phyloP scores from a whole-genome alignment of 257 asterid species.

The Solanum boliviense region DNA sequence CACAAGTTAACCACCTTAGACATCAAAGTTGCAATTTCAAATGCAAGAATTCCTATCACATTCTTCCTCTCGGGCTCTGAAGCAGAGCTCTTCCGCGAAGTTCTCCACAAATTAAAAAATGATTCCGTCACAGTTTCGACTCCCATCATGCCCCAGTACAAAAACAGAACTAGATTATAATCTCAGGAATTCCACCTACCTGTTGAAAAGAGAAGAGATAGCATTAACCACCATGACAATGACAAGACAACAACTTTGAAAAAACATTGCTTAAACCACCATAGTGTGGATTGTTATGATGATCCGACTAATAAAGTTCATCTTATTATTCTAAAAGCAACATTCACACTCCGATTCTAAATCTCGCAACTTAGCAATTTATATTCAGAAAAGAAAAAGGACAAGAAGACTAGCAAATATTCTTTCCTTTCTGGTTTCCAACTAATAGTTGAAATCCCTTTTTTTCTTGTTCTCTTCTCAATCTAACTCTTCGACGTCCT shows the following conservation, averaged over 20 bases:
- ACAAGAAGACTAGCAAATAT: not conserved
- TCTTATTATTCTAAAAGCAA: not conserved
- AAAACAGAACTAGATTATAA: constrained; percentile 2
- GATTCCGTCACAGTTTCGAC: constrained; percentile 44
- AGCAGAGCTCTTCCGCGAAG: constrained; percentile 36
- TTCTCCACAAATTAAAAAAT: constrained; percentile 69
- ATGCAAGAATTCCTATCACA: constrained; percentile 51
- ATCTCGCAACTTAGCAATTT: not conserved
- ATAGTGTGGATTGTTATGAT: not conserved
- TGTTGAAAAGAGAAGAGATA: not conserved
- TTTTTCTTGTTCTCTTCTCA: not conserved
- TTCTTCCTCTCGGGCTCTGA: constrained; percentile 46
- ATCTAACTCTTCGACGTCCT: not conserved
- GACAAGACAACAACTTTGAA: not conserved
- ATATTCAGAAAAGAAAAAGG: not conserved
- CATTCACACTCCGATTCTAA: not conserved
- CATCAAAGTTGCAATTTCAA: constrained; percentile 70
- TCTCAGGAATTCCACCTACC: constrained; percentile 20
- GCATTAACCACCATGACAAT: not conserved
- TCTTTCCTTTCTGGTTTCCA: not conserved
- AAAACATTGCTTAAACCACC: not conserved
- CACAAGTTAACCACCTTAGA: constrained; percentile 60
- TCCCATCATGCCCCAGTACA: constrained; percentile 34
- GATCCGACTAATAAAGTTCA: not conserved
- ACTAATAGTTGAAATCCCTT: not conserved